Base-by-base conservation (phyloP, 352 stramenopile genomes). In the Phytophthora niederhauseri region DNA sequence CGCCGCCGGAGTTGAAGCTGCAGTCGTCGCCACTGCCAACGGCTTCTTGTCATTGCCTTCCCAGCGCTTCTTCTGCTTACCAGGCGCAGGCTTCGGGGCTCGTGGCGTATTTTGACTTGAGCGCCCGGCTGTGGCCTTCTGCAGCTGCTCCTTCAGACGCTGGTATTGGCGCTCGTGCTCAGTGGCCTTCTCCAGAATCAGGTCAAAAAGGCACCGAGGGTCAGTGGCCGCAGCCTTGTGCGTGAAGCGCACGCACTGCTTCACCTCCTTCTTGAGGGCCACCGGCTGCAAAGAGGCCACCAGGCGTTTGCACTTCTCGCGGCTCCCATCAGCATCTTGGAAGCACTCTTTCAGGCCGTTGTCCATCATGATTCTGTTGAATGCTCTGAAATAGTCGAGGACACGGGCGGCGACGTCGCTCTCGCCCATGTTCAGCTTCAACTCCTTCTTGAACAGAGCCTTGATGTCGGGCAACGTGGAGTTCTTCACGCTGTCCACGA, bases 121-220 rank as follows among this genome's bases (percentile, higher is more conserved):
- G 34, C 34, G 11, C 34, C 34, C 34, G 34, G 34, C 11, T 14
- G 4, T 14, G 1, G 4, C 6, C 34, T 65, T 49, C 0, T 30
- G 49, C 31, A 24, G 56, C 9, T 30, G n/a, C 6, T 5, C 2
- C 26, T 60, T 60, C 14, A 59, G 28, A 2, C 49, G 36, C 3
- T 36, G 17, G 14, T 48, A 22, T 31, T 66, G 26, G 1, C 34
- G 60, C 24, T 66, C 24, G 0, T 48, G 12, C 15, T 66, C 60
- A 3, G 28, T 60, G 4, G 60, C 49, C 36, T 60, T 59, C 49
- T 60, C 60, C 15, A 66, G 4, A 15, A 60, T 48, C 15, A 66
- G 36, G 2, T 51, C 24, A 34, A 66, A 66, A 8, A 60, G 50
- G 8, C 17, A 4, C 24, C 15, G 30, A 2, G 50, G 49, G 49